phyloP scores from a whole-genome alignment of 352 stramenopile genomes.

The Globisporangium carolinianum region DNA sequence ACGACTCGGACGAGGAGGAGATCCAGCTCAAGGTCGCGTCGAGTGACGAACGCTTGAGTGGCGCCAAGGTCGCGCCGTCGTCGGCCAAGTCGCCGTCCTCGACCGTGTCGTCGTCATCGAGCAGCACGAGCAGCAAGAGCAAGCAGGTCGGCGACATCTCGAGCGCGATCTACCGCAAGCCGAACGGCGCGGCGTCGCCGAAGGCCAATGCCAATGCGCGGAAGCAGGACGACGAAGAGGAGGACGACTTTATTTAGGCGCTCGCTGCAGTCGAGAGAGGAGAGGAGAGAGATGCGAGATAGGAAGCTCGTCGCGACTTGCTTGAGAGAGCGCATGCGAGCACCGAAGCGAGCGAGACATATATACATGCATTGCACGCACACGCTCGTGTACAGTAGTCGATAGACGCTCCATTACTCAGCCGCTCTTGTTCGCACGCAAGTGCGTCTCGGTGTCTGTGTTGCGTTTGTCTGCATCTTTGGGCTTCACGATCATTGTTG shows the following conservation, averaged over 20 bases:
- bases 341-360: not conserved
- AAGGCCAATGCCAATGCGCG: slow-evolving; percentile 12
- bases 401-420: not conserved
- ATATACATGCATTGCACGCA: too few relatives aligned
- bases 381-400: not conserved
- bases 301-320: not conserved
- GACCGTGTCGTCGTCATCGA: slow-evolving; percentile 13
- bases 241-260: slow-evolving; percentile 74
- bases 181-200: slow-evolving; percentile 15
- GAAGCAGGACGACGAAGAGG: slow-evolving; percentile 38
- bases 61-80: slow-evolving; percentile 18
- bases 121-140: slow-evolving; percentile 11
- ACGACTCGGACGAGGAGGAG: slow-evolving; percentile 83
- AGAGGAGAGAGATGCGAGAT: not conserved
- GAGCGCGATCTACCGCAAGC: slow-evolving; percentile 34
- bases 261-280: not conserved
- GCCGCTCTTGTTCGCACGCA: not conserved
- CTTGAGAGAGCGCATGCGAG: not conserved
- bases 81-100: slow-evolving; percentile 21
- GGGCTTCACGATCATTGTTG: too few relatives aligned
- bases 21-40: slow-evolving; percentile 46
- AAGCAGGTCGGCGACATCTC: slow-evolving; percentile 22
- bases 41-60: slow-evolving; percentile 8
- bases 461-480: too few relatives aligned
- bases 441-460: too few relatives aligned